Conservation (phyloP, 192 early-diverging fungal genomes). For the Linnemannia hyalina region DNA sequence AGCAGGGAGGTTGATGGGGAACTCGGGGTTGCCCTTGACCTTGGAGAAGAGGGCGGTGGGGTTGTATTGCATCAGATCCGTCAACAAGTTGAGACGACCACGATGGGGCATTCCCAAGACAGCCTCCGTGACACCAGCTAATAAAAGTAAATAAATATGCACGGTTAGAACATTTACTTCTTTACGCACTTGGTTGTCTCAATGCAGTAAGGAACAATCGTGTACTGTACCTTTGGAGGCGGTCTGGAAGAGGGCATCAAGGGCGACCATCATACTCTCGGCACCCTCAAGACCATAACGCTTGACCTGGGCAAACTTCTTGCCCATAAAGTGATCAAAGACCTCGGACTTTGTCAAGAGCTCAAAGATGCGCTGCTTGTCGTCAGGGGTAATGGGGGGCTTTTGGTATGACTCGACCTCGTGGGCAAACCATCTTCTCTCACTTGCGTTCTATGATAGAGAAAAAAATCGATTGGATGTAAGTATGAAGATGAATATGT, state of each 20-base stretch:
- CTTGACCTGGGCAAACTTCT: slow-evolving; percentile 96
- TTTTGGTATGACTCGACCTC: slow-evolving; percentile 84
- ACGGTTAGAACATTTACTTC: not conserved
- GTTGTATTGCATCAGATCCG: slow-evolving; percentile 87
- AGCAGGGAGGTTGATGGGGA: slow-evolving; percentile 82
- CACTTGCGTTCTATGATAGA: slow-evolving; percentile 73
- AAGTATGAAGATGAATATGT: not conserved
- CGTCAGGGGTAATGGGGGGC: slow-evolving; percentile 63
- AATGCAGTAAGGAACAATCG: not conserved
- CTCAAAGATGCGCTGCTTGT: slow-evolving; percentile 83
- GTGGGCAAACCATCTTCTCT: slow-evolving; percentile 91
- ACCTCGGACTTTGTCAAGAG: slow-evolving; percentile 85
- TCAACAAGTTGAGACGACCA: slow-evolving; percentile 93
- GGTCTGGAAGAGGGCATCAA: slow-evolving; percentile 88
- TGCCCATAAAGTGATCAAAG: slow-evolving; percentile 99
- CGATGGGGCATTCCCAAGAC: slow-evolving; percentile 97
- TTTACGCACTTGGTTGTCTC: slow-evolving; percentile 19
- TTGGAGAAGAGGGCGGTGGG: slow-evolving; percentile 92
- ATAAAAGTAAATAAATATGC: slow-evolving; percentile 22
- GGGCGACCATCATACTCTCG: slow-evolving; percentile 93
- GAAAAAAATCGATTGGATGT: not conserved
- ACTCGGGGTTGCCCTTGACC: slow-evolving; percentile 93
- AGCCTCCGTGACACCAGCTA: slow-evolving; percentile 84
- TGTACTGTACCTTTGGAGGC: slow-evolving; percentile 65
- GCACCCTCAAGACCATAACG: slow-evolving; percentile 97